Evolutionary conservation across 108 stramenopile genomes (phyloP).

Genomic region (Halocafeteria seosinensis): DNA sequence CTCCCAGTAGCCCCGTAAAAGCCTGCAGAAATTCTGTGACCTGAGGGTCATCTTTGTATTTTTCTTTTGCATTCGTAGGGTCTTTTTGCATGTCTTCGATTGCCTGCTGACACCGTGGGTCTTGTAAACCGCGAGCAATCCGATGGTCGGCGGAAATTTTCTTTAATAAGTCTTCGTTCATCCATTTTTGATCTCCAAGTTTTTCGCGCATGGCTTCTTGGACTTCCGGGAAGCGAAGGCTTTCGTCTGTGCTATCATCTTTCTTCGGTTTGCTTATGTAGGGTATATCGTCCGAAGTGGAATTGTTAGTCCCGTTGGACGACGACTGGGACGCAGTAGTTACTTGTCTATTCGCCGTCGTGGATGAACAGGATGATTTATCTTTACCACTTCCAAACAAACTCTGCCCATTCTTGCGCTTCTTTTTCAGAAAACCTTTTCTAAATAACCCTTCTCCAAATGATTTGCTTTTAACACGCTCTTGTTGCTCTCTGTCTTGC

Average conservation of each 20-base stretch:
- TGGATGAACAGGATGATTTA: neutral
- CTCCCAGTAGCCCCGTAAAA: no score
- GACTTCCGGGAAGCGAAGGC: neutral
- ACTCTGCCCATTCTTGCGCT: neutral
- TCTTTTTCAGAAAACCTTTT: neutral
- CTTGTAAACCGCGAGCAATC: neutral
- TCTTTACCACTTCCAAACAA: neutral
- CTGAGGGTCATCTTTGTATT: neutral
- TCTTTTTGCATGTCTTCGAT: neutral
- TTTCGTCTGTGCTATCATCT: neutral
- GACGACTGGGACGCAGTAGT: neutral
- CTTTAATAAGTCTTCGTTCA: neutral
- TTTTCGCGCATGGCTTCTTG: neutral
- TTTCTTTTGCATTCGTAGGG: neutral
- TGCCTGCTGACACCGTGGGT: neutral
- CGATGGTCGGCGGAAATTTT: neutral
- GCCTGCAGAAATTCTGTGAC: no score
- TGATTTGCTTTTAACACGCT: neutral
- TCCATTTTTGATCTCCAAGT: neutral
- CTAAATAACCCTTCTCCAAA: neutral
- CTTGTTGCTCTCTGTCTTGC: neutral
- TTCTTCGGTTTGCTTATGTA: neutral
- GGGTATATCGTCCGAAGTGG: no score
- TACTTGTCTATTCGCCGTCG: neutral
- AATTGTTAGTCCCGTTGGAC: neutral